Base-by-base conservation (phyloP, 345 rosid species). In the Euclidium syriacum region DNA sequence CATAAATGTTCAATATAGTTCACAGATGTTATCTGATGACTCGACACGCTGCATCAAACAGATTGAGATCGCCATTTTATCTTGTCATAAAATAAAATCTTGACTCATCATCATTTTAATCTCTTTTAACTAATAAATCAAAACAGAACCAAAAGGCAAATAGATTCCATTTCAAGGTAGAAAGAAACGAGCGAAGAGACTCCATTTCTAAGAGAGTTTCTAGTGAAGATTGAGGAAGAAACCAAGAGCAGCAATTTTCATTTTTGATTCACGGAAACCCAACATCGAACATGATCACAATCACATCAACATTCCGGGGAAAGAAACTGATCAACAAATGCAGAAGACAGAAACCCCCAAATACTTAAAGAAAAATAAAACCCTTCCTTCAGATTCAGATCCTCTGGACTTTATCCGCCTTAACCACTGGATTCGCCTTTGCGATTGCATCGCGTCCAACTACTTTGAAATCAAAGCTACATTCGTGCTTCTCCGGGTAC, bases 381-480 rank as follows among this genome's bases (percentile, higher is more conserved):
- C 7, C 10, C 3, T 9, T 40, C 0, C 3, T 43, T 30, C 7
- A 6, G 5, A 5, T 35, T 71, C 75, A 72, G 27, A 70, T 70
- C 79, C 83, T 85, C 70, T 78, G 85, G 55, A 83, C 61, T 80
- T 90, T 87, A 48, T 90, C 86, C 4, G 86, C 90, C 71, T 80
- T 85, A 7, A 87, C 67, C 20, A 82, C 50, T 0, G 97, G 95
- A 54, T 90, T 90, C 2, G 88, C 85, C 80, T 78, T 82, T 0
- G 88, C 80, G 35, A 85, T 87, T 0, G 81, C 82, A 4, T 76
- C 73, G 0, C 94, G 85, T 1, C 91, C 91, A 14, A 67, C 58
- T 7, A 48, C 77, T 84, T 87, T 91, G 87, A 79, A 91, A 79
- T 91, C 89, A n/a, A 82, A 91, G 18, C 64, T 39, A 57, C 95